Percentiles rank a stretch among this genome's conserved stretches.
phyloP scores from a whole-genome alignment of 148 eudicot genomes.

The Silene uniflora region DNA sequence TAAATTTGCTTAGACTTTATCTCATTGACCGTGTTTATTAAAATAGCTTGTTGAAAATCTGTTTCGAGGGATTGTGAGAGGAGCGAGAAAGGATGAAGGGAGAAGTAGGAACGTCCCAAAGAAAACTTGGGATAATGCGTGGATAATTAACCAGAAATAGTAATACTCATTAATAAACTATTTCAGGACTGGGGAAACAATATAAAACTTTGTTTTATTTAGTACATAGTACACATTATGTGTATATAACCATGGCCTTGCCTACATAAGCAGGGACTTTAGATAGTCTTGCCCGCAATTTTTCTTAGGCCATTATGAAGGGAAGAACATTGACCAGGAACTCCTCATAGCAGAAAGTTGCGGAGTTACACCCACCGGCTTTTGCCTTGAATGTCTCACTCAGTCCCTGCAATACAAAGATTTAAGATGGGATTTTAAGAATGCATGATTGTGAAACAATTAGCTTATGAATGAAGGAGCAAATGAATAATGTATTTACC shows the following conservation, averaged over 20 bases:
- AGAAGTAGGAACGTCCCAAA: background rate
- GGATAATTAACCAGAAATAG: background rate
- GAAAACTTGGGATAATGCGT: background rate
- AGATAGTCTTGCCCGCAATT: background rate
- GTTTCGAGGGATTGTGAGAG: no score
- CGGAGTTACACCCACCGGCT: conserved; percentile 50
- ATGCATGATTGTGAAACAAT: background rate
- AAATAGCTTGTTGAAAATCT: no score
- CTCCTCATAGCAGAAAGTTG: conserved; percentile 60
- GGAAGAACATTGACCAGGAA: conserved; percentile 76
- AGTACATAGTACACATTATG: conserved; percentile 7
- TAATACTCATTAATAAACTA: background rate
- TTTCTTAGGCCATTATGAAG: conserved; percentile 54
- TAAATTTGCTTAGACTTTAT: background rate
- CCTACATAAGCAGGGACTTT: background rate
- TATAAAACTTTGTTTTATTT: conserved; percentile 2
- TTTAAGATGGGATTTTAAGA: background rate
- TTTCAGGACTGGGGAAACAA: background rate
- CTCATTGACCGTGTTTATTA: no score
- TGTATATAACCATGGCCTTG: conserved; percentile 4
- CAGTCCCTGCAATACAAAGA: conserved; percentile 46
- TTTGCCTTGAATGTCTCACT: conserved; percentile 77
- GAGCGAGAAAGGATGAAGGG: no score
- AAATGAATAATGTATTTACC: conserved; percentile 9
- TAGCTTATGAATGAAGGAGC: background rate